phyloP scores from a whole-genome alignment of 2,329 filamentous ascomycete genomes.

The Ambrosiella cleistominuta region DNA sequence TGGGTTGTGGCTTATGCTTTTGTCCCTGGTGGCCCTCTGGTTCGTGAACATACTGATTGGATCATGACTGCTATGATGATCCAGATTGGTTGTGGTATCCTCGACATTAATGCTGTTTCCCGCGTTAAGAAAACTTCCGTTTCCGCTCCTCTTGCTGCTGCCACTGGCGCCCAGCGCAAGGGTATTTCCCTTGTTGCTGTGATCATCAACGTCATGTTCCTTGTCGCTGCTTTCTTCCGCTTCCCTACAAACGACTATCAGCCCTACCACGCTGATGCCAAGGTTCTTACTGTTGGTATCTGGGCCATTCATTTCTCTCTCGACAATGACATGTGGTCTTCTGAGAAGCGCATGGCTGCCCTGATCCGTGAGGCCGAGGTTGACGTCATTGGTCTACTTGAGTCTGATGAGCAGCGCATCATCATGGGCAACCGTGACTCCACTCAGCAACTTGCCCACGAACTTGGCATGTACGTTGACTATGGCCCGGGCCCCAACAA shows the following conservation, averaged over 20 bases:
- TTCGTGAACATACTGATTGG: constrained; percentile 91
- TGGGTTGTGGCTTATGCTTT: constrained; percentile 99
- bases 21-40: constrained; percentile 79
- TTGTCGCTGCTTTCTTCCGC: constrained; percentile 67
- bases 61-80: constrained; percentile 79
- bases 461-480: constrained; percentile 97
- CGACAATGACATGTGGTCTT: constrained; percentile 98
- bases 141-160: background rate
- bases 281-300: constrained; percentile 81
- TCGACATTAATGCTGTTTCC: constrained; percentile 38
- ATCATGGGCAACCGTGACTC: constrained; percentile 99
- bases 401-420: constrained; percentile 86
- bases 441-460: constrained; percentile 86
- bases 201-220: constrained; percentile 62
- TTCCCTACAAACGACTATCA: constrained; percentile 87
- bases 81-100: constrained; percentile 68
- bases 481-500: constrained; percentile 96
- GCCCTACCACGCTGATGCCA: constrained; percentile 75
- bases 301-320: constrained; percentile 98
- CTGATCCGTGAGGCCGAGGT: constrained; percentile 84
- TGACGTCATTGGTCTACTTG: constrained; percentile 89
- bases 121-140: constrained; percentile 10
- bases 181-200: constrained; percentile 42
- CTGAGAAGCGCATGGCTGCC: constrained; percentile 83
- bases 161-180: constrained; percentile 28